Base-by-base conservation (phyloP, 257 asterid species). In the Nicotiana tabacum region DNA sequence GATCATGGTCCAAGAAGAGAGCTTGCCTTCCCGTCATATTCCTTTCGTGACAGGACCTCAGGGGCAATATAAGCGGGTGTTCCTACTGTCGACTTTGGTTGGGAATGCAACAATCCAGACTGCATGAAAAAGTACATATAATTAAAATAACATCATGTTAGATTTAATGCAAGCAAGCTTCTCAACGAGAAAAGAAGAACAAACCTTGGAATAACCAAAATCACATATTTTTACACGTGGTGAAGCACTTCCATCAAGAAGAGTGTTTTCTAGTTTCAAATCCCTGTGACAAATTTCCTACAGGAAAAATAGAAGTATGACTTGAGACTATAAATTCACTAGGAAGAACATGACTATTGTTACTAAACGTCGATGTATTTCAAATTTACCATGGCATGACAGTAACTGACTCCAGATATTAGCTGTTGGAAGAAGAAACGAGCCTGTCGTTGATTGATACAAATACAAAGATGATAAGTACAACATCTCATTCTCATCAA, bases 51-150 rank as follows among this genome's bases (percentile, higher is more conserved):
- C 18, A 96, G 90, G 74, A 96, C 99, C 88, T 96, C 99, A 0
- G 99, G 99, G 30, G 98, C 99, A 79, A 96, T 94, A 72, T 96
- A 96, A 27, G 99, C 99, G 4, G 99, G 99, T 33, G 99, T 96
- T 69, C 98, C 99, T 57, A 96, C 99, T 11, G 99, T 92, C 32
- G 99, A 96, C 86, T 96, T 96, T 81, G 99, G 99, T 88, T 92
- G 92, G 58, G 99, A 96, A 84, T 96, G 99, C 85, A 96, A 90
- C 85, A 96, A 90, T 37, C 95, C 95, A 67, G 99, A 96, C 99
- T 96, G 85, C 43, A 83, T 74, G 56, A 77, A 53, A 57, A 74
- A 82, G 13, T 80, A 10, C 48, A 81, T 56, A 81, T 18, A 77
- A 80, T 30, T 79, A 4, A 4, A 53, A 18, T 30, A 2, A 21